Evolutionary conservation across 805 yeast species (phyloP), one percentile per base, ranked within the genome.

Genomic region (Saturnispora sanitii): DNA sequence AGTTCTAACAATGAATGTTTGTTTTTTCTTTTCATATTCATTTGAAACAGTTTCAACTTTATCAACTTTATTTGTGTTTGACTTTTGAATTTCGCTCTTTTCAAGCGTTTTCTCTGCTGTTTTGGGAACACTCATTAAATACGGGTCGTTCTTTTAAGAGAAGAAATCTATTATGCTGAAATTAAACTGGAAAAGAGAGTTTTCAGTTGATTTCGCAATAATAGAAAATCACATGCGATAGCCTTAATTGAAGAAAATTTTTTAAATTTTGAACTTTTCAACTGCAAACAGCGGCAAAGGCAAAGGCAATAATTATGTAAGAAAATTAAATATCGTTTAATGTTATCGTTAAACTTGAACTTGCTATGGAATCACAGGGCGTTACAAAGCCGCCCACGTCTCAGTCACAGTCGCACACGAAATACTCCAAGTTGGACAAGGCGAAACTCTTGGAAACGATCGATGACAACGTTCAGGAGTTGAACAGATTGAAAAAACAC

Each of bases 1-100:
- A 3, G 97, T 80, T 50, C 98, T 76, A 20, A 87, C 84, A 35
- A 87, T 58, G 54, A 92, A 87, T 33, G 88, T 82, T 62, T 79
- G 88, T 50, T 79, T 80, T 64, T 84, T 84, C 64, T 73, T 74
- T 48, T 77, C 82, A 31, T 54, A 58, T 47, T 75, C 80, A 47
- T 64, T 65, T 25, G 55, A 51, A 6, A 50, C 56, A 2, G 49
- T 40, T 33, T 22, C 22, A 6, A 43, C 6, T 23, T 23, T 23
- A 7, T 40, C 18, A 25, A 15, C 18, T 26, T 11, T 27, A 32
- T 15, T 18, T 4, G 27, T 12, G n/a, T 15, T 16, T 16, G 33
- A 16, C 7, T 29, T 27, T 27, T 7, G 6, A 5, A 6, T 5
- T 27, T 27, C 29, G 7, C 13, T 22, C 9, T 27, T 27, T 27